Conservation (phyloP, 495 filamentous ascomycete species). For the Podospora pseudopauciseta region DNA sequence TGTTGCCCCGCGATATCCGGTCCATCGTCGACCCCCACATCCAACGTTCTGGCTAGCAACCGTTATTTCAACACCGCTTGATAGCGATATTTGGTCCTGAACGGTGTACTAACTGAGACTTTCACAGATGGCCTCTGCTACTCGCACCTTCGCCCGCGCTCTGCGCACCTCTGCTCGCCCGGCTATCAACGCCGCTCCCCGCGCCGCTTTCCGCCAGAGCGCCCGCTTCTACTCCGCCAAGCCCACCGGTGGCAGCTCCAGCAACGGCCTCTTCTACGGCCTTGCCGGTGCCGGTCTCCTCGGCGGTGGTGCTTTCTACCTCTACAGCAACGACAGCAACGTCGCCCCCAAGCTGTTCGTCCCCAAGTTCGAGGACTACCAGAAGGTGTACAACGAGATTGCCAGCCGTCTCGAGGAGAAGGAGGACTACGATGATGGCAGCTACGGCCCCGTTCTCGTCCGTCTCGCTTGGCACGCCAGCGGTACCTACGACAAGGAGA, state of each 20-base stretch:
- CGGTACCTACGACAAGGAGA: conserved; percentile 85
- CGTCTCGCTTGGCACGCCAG: conserved; percentile 85
- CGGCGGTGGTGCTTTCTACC: conserved; percentile 65
- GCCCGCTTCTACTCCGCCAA: conserved; percentile 75
- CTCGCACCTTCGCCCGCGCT: conserved; percentile 55
- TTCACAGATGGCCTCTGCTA: conserved; percentile 45
- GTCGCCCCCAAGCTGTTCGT: conserved; percentile 57
- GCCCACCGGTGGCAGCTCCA: conserved; percentile 51
- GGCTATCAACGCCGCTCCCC: conserved; percentile 46
- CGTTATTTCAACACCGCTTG: not conserved
- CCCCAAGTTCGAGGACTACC: conserved; percentile 83
- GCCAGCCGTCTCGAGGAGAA: conserved; percentile 75
- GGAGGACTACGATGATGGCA: conserved; percentile 95
- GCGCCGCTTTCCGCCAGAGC: conserved; percentile 60
- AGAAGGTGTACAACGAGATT: conserved; percentile 91
- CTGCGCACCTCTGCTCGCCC: conserved; percentile 53
- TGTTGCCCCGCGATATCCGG: conserved; percentile 1
- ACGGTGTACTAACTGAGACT: not conserved
- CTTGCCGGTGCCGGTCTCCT: conserved; percentile 52
- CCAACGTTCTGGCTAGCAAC: not conserved
- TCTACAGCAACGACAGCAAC: conserved; percentile 52
- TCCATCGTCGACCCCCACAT: not conserved
- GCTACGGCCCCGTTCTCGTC: conserved; percentile 86
- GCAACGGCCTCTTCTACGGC: conserved; percentile 41
- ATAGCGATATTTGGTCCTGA: conserved; percentile 6